Evolutionary conservation across 2,329 filamentous ascomycete genomes (phyloP), one percentile per base, ranked within the genome.

Genomic region (Zarea fungicola): DNA sequence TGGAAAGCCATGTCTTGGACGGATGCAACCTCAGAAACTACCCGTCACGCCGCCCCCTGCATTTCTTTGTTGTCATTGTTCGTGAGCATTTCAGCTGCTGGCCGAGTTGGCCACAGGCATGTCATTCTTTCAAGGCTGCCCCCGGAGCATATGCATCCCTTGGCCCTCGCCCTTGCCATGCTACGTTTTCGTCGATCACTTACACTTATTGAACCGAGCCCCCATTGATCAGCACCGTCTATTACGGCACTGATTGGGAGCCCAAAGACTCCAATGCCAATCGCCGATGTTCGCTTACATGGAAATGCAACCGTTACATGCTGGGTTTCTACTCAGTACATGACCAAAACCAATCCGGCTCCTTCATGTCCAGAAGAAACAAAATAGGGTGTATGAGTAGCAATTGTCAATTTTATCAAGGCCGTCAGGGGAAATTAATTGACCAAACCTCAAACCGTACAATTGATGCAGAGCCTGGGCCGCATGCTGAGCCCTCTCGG

Each of bases 1-100:
- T 31, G 40, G 10, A 35, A 32, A 25, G 41, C 28, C 18, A 34
- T 40, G 43, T 47, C 43, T 47, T 25, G 35, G 26, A 32, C 43
- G 28, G 44, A 40, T 21, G 35, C 28, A 32, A 19, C n/a, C 40
- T 28, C 21, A 31, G 22, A 10, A 10, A 21, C 18, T 29, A 22
- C 40, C 43, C 34, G 35, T 21, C 25, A n/a, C n/a, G n/a, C 37
- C 22, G 23, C 22, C 14, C 7, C 32, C 19, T 32, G 19, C 26
- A n/a, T 25, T 46, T 19, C 16, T 13, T 16, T 22, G 16, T 29
- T 29, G 28, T 14, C 34, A 23, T 28, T 1, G 10, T 22, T 45
- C 9, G 10, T 39, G 34, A n/a, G n/a, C n/a, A n/a, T n/a, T n/a
- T n/a, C n/a, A n/a, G n/a, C n/a, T n/a, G n/a, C n/a, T n/a, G n/a